Base-by-base conservation (phyloP, 2,329 filamentous ascomycete species). In the Blastomyces gilchristii region DNA sequence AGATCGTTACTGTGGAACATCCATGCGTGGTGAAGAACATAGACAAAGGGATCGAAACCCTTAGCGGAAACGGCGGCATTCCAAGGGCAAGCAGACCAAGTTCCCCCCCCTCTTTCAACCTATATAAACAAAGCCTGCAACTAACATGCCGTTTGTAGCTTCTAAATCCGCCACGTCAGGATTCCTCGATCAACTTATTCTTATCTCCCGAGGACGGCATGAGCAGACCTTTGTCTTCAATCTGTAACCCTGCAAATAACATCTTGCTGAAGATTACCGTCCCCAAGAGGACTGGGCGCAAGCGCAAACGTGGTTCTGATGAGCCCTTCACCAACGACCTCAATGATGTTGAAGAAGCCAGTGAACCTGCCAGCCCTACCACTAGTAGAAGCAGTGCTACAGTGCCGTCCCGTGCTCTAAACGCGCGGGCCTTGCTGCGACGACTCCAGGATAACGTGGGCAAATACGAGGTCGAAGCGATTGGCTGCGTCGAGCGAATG, bases 191-290 rank as follows among this genome's bases (percentile, higher is more conserved):
- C 31, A 87, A 87, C 1, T 77, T 96, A n/a, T 89, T 88, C 69
- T 80, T 97, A 62, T 86, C 90, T 28, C 89, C 89, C 31, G 84
- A 91, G 67, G 91, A 95, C 73, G 87, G 88, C 2, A 85, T 90
- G 70, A 86, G 89, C 69, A 87, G 88, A 68, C 89, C 90, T 9
- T 80, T 96, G 65, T 80, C 88, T 68, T 96, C 93, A 8, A 86
- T 87, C 52, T 89, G 87, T 71, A 84, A 87, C 41, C 78, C 84
- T 25, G 89, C 90, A 11, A 90, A 91, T 71, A 96, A 97, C 71
- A 78, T 97, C 25, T 81, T 97, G 25, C 80, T 99, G 61, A 92
- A 91, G 73, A 82, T 99, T 62, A 91, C 88, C 0, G 85, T 97
- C 0, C 93, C 94, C 0, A 94, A 87, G 74, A 82, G 90, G 63